These are phyloP conservation scores for Centella asiatica DNA, from an alignment of 129 eudicot species.

Conservation along the genomic window DNA sequence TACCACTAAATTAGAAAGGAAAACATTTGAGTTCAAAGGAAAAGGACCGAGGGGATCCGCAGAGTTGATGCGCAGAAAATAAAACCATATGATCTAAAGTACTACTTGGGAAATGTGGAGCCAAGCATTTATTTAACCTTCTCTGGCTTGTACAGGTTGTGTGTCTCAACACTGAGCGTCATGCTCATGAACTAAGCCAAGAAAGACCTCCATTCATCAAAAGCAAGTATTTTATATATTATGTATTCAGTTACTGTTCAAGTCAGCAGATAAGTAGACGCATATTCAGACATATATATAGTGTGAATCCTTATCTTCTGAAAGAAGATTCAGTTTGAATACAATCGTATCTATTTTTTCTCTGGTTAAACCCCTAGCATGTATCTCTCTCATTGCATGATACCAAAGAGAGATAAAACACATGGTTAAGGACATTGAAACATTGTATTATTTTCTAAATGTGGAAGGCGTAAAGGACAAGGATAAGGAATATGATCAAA, in stretches of 20 bases:
- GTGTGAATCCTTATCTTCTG: too few relatives aligned
- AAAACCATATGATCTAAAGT: not conserved
- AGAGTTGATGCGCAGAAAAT: not conserved
- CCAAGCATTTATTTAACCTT: not conserved
- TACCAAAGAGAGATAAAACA: too few relatives aligned
- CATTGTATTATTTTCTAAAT: not conserved
- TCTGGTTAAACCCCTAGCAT: too few relatives aligned
- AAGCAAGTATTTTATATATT: too few relatives aligned
- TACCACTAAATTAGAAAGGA: not conserved
- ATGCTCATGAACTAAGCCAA: not conserved
- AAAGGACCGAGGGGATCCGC: not conserved
- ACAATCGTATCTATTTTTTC: too few relatives aligned
- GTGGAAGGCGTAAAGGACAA: not conserved
- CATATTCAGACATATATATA: too few relatives aligned
- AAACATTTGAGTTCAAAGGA: not conserved
- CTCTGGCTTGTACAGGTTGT: not conserved
- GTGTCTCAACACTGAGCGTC: constrained; percentile 1
- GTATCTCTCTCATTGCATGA: too few relatives aligned
- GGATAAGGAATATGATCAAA: constrained; percentile 5
- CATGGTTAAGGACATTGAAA: too few relatives aligned
- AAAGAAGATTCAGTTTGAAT: too few relatives aligned
- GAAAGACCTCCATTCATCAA: not conserved
- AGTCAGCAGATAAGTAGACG: too few relatives aligned
- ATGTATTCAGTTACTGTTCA: too few relatives aligned
- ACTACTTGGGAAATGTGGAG: not conserved